Base-by-base conservation (phyloP, 2,329 filamentous ascomycete genomes). In the Emmonsiellopsis sp. region DNA sequence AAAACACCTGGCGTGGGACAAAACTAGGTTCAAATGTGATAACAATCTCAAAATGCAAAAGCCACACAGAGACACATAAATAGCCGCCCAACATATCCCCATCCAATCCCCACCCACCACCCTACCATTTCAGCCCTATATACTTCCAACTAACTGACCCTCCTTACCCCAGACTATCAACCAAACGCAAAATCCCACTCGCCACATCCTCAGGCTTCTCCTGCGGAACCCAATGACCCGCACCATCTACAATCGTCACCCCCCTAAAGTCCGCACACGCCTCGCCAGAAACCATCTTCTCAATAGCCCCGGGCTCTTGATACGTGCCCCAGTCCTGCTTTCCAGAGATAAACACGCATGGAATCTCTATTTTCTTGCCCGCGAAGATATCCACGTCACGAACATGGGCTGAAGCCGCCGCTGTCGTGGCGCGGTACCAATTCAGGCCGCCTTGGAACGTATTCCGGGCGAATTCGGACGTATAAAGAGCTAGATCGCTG, bases 181-280 rank as follows among this genome's bases (percentile, higher is more conserved):
- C 58, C 50, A 83, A 77, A 8, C 62, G 64, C 56, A 76, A 55
- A 40, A 83, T 68, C 53, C 73, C 71, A 51, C 72, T 63, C 0
- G 74, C 68, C 7, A 83, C 79, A 52, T 69, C 73, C 58, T 79
- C 75, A 1, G 82, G 77, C 62, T 81, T 74, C 64, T 87, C 83
- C 65, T 86, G 82, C 62, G 85, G 83, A 37, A 84, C 77, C 84
- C 84, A 87, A 69, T 87, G 85, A 0, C 84, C 84, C 4, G 82
- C 83, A 0, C 76, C 75, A 13, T 83, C 75, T 10, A 87, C 69
- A 14, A 83, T 68, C 49, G 63, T 75, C 36, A 71, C 65, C 0
- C 79, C 78, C 49, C 72, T 71, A 61, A 81, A 85, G 54, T 77
- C 74, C 31, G 66, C 69, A 57, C 81, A 84, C 0, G 72, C 71